Evolutionary conservation across 1,284 basidiomycete genomes (phyloP), one percentile per base, ranked within the genome.

Genomic region (Cerrena zonata): DNA sequence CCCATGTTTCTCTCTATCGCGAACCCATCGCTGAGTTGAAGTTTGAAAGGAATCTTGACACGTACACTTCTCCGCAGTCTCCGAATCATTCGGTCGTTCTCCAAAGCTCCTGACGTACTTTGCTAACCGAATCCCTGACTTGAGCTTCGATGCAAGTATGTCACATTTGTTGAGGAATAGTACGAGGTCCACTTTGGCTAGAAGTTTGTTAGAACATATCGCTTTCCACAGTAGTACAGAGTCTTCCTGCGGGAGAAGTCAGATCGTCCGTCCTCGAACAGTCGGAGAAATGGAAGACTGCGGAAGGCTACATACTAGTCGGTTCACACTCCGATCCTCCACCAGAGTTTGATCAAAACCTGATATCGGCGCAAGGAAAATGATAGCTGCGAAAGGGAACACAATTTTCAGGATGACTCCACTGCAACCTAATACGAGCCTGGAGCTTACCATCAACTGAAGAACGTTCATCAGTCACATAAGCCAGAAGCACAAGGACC

Each of bases 131-230:
- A 84, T 72, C 15, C 87, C 87, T 1, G 77, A 67, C 13, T 72
- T 69, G 30, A 89, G 68, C 66, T 89, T 89, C 50, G 70, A 61
- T 45, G 82, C 78, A 41, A 89, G 68, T 50, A 89, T 81, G 64
- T 89, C 86, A 58, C 86, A 89, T 59, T 89, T 89, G 69, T 89
- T 89, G 49, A 89, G 73, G 71, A 89, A 89, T 23, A 89, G 73
- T 45, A 89, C 80, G 27, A 89, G 70, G 58, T 88, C 84, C 40
- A 87, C 85, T 51, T 77, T 79, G 15, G 80, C 80, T 0, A 89
- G 74, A 3, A 89, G 74, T 65, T 80, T 85, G 67, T 86, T 87
- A 12, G 78, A 79, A 66, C 86, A 87, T 22, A 89, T 77, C 2
- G 82, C 76, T 66, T 87, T 88, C 86, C 86, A 89, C 0, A 89